These are phyloP conservation scores for Lactarius evosmus DNA, from an alignment of 768 basidiomycete genomes.

Conservation along the genomic window DNA sequence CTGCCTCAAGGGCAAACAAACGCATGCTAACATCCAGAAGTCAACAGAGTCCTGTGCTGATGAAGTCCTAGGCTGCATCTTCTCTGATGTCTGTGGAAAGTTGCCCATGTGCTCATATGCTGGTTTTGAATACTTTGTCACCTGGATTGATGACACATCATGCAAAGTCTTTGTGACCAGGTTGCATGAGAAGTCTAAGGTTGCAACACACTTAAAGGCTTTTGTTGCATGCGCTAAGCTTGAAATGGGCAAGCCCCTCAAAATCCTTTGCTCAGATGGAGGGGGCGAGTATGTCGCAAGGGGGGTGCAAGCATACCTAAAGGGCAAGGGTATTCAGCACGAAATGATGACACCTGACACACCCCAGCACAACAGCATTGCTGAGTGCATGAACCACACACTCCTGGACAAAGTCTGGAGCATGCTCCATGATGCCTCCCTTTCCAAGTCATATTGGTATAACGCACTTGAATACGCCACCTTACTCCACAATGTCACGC, in stretches of 20 bases:
- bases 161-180: conserved; percentile 26
- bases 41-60: background rate
- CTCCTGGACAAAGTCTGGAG: conserved; percentile 20
- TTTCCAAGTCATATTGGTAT: conserved; percentile 27
- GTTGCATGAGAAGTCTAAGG: conserved; percentile 25
- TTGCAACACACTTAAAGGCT: conserved; percentile 12
- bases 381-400: conserved; percentile 30
- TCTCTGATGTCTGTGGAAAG: conserved; percentile 30
- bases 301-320: conserved; percentile 15
- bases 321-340: conserved; percentile 24
- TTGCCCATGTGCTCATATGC: conserved; percentile 16
- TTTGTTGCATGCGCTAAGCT: conserved; percentile 25
- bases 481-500: conserved; percentile 24
- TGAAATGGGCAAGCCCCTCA: conserved; percentile 24
- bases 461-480: conserved; percentile 21
- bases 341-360: background rate
- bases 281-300: conserved; percentile 31
- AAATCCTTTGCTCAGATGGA: conserved; percentile 30
- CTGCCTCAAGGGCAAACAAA: conserved; percentile 32
- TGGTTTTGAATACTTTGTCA: conserved; percentile 27
- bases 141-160: conserved; percentile 29
- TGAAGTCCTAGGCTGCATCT: conserved; percentile 10
- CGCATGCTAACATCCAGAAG: conserved; percentile 20
- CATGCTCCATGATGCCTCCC: conserved; percentile 23
- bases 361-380: conserved; percentile 28